Evolutionary conservation across 768 basidiomycete genomes (phyloP), one percentile per base, ranked within the genome.

Genomic region (Floccularia luteovirens): DNA sequence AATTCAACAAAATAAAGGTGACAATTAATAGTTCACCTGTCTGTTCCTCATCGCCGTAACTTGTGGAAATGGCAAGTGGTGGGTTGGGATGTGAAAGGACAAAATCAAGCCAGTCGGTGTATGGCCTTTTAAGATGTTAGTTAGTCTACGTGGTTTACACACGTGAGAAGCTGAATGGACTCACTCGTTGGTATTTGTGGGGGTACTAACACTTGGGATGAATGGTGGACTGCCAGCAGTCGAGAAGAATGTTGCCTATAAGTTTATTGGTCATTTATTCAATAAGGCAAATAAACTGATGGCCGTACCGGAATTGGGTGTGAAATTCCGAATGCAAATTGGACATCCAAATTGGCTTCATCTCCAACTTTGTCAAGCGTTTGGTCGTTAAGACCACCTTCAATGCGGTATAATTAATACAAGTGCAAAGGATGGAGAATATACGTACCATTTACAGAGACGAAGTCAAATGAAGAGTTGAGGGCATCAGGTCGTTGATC

Each of bases 1-100:
- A 20, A 38, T 24, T 13, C 10, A 17, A 34, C 10, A 10, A 1
- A 11, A 19, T 13, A 11, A 11, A 30, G 14, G 20, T 10, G 20
- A 11, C n/a, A 19, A 14, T 10, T 21, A 5, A 28, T 23, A 8
- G 10, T 48, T 16, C 34, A 74, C 74, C 72, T n/a, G 75, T 73
- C 47, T 77, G 76, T 41, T 82, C 80, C 39, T 70, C 63, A 28
- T 80, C 78, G 1, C 64, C 74, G 51, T 82, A 82, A 44, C 72
- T 75, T 0, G 75, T 80, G 1, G 76, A 74, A 23, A 82, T 77
- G 2, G 71, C 64, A 46, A 70, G 68, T 2, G 77, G 75, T 2
- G 68, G 50, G 14, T 56, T 53, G 3, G 52, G 36, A 5, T 70
- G 64, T 21, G 43, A 45, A 1, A 68, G 55, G 14, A 80, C 43